A percentile compares a stretch with the other conserved stretches of the same genome.
Evolutionary conservation across 2,329 filamentous ascomycete genomes (phyloP).

Genomic region (Drechslerella coelobrocha): DNA sequence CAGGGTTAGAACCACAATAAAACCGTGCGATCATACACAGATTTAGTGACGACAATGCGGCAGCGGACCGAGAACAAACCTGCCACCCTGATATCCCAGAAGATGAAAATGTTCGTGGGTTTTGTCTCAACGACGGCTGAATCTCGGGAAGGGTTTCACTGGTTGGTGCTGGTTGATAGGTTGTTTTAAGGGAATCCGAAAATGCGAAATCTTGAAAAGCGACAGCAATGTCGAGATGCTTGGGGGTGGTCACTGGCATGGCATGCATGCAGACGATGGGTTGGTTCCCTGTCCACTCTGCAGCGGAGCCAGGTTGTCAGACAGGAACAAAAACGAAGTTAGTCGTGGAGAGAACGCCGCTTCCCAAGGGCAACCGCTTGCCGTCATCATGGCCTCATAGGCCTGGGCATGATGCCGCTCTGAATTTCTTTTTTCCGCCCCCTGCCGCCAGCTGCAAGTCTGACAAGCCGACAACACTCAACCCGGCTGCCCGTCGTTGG

Average conservation of each 20-base stretch:
- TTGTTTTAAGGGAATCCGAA: no score
- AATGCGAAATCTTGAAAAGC: neutral
- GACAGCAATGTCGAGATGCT: neutral
- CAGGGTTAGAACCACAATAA: conserved; percentile 11
- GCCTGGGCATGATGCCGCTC: conserved; percentile 41
- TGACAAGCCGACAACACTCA: conserved; percentile 30
- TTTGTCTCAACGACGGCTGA: neutral
- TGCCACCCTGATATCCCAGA: conserved; percentile 8
- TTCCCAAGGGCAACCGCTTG: conserved; percentile 2
- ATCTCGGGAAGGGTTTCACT: no score
- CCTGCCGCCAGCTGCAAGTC: conserved; percentile 46
- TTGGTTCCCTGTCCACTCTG: neutral
- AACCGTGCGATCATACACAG: conserved; percentile 10
- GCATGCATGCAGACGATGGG: neutral
- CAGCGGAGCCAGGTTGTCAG: conserved; percentile 10
- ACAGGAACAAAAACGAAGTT: neutral
- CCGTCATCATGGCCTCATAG: conserved; percentile 50
- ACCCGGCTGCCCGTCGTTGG: conserved; percentile 21
- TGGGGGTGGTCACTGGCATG: neutral
- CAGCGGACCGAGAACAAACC: conserved; percentile 6
- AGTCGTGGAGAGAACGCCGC: neutral
- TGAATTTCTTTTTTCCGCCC: conserved; percentile 34
- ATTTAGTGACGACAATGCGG: conserved; percentile 47
- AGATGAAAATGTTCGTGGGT: neutral
- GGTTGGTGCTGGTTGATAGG: no score